A percentile compares a stretch with the other conserved stretches of the same genome.
Conservation (phyloP, 495 filamentous ascomycete species). For the Articulospora tetracladia region DNA sequence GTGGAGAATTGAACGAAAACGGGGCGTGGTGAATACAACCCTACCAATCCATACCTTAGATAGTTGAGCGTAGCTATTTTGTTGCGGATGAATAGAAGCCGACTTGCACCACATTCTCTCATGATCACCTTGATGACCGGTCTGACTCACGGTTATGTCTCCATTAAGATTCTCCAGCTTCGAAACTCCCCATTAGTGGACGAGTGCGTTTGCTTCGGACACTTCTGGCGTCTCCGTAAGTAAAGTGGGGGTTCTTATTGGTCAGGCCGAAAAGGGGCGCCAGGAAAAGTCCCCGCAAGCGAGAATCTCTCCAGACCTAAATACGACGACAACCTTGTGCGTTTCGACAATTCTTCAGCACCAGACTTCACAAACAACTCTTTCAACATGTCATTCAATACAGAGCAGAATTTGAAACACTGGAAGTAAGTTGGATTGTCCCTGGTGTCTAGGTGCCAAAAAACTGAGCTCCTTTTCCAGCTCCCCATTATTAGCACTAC, state of each 20-base stretch:
- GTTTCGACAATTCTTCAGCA: neutral
- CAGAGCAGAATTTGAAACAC: constrained; percentile 16
- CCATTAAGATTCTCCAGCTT: neutral
- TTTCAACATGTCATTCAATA: constrained; percentile 12
- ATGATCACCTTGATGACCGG: too few relatives aligned
- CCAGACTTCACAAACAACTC: neutral
- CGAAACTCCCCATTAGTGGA: neutral
- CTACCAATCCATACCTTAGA: too few relatives aligned
- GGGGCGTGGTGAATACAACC: neutral
- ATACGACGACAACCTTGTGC: neutral
- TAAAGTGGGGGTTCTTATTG: neutral
- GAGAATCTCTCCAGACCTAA: constrained; percentile 1
- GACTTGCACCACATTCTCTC: too few relatives aligned
- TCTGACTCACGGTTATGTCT: neutral
- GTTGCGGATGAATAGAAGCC: neutral
- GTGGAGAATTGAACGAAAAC: constrained; percentile 2
- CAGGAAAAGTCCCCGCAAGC: constrained; percentile 12
- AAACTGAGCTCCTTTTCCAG: neutral
- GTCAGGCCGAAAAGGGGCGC: constrained; percentile 4
- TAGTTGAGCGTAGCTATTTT: neutral
- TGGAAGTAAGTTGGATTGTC: constrained; percentile 20
- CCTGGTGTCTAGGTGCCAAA: neutral
- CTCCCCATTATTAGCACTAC: neutral
- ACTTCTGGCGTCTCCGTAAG: neutral
- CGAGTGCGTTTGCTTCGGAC: constrained; percentile 1